Evolutionary conservation across 352 stramenopile genomes (phyloP), one percentile per base, ranked within the genome.

Genomic region (Globisporangium echinulatum): DNA sequence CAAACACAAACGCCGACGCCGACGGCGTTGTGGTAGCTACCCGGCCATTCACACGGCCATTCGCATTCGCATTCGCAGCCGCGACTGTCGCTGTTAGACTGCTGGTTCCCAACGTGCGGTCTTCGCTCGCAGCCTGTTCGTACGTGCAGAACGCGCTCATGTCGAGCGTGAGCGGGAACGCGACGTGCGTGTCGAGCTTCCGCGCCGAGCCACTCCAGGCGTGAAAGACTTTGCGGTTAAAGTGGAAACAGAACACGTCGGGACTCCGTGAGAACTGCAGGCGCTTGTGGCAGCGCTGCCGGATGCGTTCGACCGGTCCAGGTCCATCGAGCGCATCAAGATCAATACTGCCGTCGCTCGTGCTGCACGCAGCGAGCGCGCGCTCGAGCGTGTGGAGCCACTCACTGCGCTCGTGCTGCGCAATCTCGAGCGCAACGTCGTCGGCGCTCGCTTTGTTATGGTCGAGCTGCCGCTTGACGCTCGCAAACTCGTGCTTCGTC

Each of bases 171-270:
- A 87, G 55, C n/a, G 85, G 85, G 61, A 96, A 96, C 52, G 77
- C 64, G 5, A 96, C 79, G 59, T 84, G 85, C 7, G 72, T 90
- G 44, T 91, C 77, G 3, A 96, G 66, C 59, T 96, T 96, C 37
- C 85, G 66, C 44, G 81, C 78, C 37, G 67, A 75, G 15, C 85
- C 82, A 44, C 71, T 88, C 62, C 61, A 74, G 6, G 68, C 65
- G 56, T 85, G 74, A 66, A 86, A 96, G n/a, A 94, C 72, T 56
- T 94, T 93, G 54, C 85, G 82, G 64, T 90, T 94, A 7, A 96
- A 82, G 58, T 96, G 87, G 55, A 96, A 92, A 62, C 83, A 92
- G 37, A 96, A 88, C 51, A 94, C 81, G 39, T 90, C 77, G 1
- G 85, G 87, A 39, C 78, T 85, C 48, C 85, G 84, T 9, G 82